Evolutionary conservation across 1,284 basidiomycete genomes (phyloP).

Genomic region (Stereum hirsutum): DNA sequence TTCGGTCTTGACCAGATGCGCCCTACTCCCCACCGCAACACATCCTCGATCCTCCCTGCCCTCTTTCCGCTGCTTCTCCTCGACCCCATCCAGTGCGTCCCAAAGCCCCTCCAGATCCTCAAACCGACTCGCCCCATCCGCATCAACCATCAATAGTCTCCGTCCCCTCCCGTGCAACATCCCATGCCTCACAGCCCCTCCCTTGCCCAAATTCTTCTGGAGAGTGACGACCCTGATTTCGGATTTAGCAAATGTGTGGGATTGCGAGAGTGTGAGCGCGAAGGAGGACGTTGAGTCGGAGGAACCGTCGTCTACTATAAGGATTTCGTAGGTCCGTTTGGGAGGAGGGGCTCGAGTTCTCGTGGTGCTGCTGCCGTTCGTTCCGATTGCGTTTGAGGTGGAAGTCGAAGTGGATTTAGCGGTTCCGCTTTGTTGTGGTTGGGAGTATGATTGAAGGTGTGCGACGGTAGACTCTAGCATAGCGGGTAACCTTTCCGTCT

Average conservation of each 20-base stretch:
- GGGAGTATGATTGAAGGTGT: no score
- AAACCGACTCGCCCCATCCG: conserved; percentile 87
- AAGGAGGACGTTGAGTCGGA: conserved; percentile 62
- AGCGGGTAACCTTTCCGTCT: conserved; percentile 64
- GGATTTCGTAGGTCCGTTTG: conserved; percentile 58
- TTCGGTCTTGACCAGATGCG: conserved; percentile 85
- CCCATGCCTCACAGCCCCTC: conserved; percentile 86
- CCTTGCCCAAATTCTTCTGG: conserved; percentile 81
- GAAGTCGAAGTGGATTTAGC: no score
- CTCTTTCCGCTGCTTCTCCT: no score
- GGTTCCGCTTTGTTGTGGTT: no score
- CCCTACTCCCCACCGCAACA: conserved; percentile 80
- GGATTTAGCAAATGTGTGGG: conserved; percentile 32
- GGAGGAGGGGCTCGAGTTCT: neutral
- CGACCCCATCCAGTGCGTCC: conserved; percentile 58
- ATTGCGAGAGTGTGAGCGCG: conserved; percentile 53
- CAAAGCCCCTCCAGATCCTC: conserved; percentile 72
- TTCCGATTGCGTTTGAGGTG: no score
- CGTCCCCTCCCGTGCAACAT: conserved; percentile 75
- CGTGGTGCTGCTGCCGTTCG: no score
- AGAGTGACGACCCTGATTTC: conserved; percentile 76
- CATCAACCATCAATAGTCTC: conserved; percentile 86
- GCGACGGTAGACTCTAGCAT: conserved; percentile 76
- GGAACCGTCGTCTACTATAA: conserved; percentile 89
- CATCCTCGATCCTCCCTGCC: conserved; percentile 43